Conservation (phyloP, 2,329 filamentous ascomycete species). For the Biscogniauxia mediterranea region DNA sequence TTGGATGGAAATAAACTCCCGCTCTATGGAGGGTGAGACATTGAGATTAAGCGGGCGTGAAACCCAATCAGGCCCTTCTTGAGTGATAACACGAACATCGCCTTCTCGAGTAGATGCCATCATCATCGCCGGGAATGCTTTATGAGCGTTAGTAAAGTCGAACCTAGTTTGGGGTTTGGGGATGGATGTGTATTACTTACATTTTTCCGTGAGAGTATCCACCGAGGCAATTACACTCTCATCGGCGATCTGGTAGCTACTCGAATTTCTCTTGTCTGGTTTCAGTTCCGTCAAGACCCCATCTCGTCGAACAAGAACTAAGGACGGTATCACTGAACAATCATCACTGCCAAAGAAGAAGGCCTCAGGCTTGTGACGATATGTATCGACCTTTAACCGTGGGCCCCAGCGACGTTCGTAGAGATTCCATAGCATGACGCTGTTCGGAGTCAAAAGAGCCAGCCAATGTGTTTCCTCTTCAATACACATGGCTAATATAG, state of each 20-base stretch:
- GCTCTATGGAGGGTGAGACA: constrained; percentile 36
- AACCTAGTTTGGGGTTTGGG: neutral
- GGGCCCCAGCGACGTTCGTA: constrained; percentile 54
- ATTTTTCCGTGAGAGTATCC: constrained; percentile 43
- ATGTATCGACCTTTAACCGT: constrained; percentile 53
- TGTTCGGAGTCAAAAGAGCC: constrained; percentile 60
- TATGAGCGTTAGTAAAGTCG: constrained; percentile 13
- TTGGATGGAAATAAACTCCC: constrained; percentile 56
- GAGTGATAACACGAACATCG: constrained; percentile 28
- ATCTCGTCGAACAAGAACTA: constrained; percentile 63
- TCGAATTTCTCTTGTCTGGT: constrained; percentile 42
- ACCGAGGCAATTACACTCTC: constrained; percentile 52
- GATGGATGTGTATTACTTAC: constrained; percentile 33
- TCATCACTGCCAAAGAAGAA: constrained; percentile 59
- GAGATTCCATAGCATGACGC: constrained; percentile 64
- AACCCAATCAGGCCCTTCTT: constrained; percentile 46
- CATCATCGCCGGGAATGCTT: constrained; percentile 29
- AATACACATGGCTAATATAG: constrained; percentile 61
- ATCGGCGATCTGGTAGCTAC: constrained; percentile 47
- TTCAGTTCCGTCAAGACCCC: constrained; percentile 61
- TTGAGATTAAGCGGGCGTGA: constrained; percentile 42
- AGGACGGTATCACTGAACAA: constrained; percentile 38
- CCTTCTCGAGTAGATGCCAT: constrained; percentile 34
- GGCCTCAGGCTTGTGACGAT: constrained; percentile 57
- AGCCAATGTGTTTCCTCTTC: constrained; percentile 64